Evolutionary conservation across 2,329 filamentous ascomycete genomes (phyloP), one percentile per base, ranked within the genome.

Genomic region (Ilyonectria mors-panacis): DNA sequence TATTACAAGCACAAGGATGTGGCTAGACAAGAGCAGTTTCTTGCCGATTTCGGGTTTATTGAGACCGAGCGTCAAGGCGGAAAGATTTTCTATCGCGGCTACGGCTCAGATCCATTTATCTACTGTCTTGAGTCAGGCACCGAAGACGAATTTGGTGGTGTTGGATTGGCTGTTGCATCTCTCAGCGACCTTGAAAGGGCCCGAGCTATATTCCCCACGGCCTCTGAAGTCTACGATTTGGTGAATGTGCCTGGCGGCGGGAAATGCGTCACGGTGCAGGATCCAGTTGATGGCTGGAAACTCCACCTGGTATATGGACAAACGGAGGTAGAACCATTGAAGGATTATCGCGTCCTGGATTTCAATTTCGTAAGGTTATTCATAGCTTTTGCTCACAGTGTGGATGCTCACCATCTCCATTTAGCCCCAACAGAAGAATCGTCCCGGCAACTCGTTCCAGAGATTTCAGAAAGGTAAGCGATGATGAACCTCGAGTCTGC

Each of bases 271-370:
- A 86, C 83, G 0, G 85, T 88, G 66, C 81, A 82, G 63, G 84
- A 87, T 62, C 84, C 86, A 0, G 81, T 89, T 2, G 87, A 90
- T 65, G 85, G 85, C 1, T 89, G 85, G 66, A 85, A 86, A 2
- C 84, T 90, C 72, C 87, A 89, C 73, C 81, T 91, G 0, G 83
- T 91, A 1, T 79, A 86, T 69, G 88, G 87, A 2, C 88, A 91
- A 76, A 76, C 76, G 7, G 74, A 73, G 5, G 81, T 80, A 0
- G 79, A 82, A 58, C 76, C 79, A 26, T 81, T 3, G 80, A 30
- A 51, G 58, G 81, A 33, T 80, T 84, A 59, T 79, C 82, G 3
- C 73, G 83, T 59, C 6, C 63, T 84, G 60, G 76, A 84, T 67
- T 75, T 86, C 77, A 83, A 89, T 79, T 85, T 83, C 76, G 58